Evolutionary conservation across 495 filamentous ascomycete genomes (phyloP), one percentile per base, ranked within the genome.

Genomic region (Alectoria sarmentosa): DNA sequence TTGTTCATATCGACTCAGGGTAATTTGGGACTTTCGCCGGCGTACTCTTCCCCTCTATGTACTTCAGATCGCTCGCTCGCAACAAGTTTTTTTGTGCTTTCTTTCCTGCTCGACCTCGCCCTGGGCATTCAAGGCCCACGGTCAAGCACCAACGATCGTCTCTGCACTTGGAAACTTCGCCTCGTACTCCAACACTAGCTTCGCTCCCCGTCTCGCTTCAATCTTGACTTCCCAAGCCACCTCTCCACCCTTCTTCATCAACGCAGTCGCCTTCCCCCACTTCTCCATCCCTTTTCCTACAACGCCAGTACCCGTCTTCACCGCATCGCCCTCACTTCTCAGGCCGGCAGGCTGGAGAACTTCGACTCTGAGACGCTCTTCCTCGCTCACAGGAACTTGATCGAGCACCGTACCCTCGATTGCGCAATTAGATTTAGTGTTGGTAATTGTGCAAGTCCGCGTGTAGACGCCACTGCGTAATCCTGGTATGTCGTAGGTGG

Each of bases 381-480:
- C 86, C 70, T 88, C 81, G 37, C 79, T 83, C 4, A 89, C 78
- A 5, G 88, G 88, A 17, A 89, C 76, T 74, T 90, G 87, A 64
- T 91, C 87, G 11, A 85, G 71, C 39, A 90, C 79, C 0, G 80
- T 74, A 13, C 89, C 64, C 55, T 81, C 79, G 36, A 87, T 79
- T 13, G 74, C 66, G 1, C 74, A 65, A 28, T 67, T 59, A 28
- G 69, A 67, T 63, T 82, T 84, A 3, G 82, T 85, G 69, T 89
- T 90, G 46, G 80, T 81, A 37, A 91, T 73, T 62, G 76, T 79
- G 49, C 83, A 75, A 48, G 74, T 76, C 21, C 87, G 83, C 6
- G 77, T 82, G 72, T 86, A 90, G 21, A 82, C 71, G 9, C 79
- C 75, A 42, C 78, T 80, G 48, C 79, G 80, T 23, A 75, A 66